A percentile compares a stretch with the other conserved stretches of the same genome.
Evolutionary conservation across 1,284 basidiomycete species (phyloP).

Genomic region (Calocybe gambosa): DNA sequence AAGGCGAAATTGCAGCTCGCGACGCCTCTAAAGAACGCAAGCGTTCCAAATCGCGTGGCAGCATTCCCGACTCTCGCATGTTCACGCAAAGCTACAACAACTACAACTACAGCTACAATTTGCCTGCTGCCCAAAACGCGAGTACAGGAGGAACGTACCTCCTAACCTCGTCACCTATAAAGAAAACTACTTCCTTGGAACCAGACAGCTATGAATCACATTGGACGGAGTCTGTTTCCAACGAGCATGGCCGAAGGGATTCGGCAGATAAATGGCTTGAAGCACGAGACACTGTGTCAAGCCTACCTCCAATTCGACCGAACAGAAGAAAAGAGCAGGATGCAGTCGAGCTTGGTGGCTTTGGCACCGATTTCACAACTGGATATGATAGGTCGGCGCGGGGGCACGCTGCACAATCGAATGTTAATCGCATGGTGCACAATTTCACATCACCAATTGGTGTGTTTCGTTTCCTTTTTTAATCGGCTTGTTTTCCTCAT

Average conservation of each 20-base stretch:
- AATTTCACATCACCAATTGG: constrained; percentile 22
- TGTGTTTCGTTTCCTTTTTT: constrained; percentile 4
- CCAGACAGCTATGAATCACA: constrained; percentile 4
- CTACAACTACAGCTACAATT: constrained; percentile 14
- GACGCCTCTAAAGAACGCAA: constrained; percentile 36
- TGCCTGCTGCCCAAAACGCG: constrained; percentile 7
- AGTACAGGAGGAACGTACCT: constrained; percentile 22
- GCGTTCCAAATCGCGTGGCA: constrained; percentile 19
- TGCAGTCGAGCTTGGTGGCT: constrained; percentile 31
- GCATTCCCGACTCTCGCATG: constrained; percentile 14
- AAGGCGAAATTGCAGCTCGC: constrained; percentile 50
- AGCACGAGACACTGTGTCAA: constrained; percentile 16
- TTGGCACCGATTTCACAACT: constrained; percentile 22
- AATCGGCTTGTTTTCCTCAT: not conserved
- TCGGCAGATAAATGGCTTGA: constrained; percentile 19
- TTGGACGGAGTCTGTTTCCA: constrained; percentile 17
- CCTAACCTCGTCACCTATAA: constrained; percentile 27
- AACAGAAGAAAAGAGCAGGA: constrained; percentile 36
- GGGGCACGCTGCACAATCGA: constrained; percentile 25
- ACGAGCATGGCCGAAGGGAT: constrained; percentile 10
- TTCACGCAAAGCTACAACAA: constrained; percentile 18
- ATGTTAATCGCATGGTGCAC: constrained; percentile 19
- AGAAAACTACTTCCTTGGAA: constrained; percentile 16
- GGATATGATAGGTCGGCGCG: constrained; percentile 28
- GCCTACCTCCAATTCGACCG: constrained; percentile 30